phyloP scores from a whole-genome alignment of 345 rosid genomes.

The Brassica nigra region DNA sequence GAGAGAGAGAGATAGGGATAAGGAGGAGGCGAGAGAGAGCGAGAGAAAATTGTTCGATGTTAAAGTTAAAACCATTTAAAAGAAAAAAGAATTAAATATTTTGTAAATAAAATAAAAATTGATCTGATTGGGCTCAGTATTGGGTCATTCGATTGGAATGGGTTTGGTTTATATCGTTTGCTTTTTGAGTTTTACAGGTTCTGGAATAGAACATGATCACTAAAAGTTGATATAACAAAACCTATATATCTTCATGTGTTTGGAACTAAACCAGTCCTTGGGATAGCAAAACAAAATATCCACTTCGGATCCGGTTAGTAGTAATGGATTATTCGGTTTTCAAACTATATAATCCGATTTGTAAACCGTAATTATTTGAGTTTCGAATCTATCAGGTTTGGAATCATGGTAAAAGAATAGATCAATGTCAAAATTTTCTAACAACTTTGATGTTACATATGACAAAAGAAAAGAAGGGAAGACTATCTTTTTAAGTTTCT shows the following conservation, averaged over 20 bases:
- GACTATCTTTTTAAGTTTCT: background rate
- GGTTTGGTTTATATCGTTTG: background rate
- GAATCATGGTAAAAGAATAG: background rate
- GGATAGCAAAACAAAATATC: background rate
- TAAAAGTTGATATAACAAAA: background rate
- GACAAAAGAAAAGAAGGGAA: background rate
- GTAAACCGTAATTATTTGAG: background rate
- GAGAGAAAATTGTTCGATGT: background rate
- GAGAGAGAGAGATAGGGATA: slow-evolving; percentile 34
- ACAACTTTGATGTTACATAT: background rate
- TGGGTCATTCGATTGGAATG: background rate
- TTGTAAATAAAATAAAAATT: background rate
- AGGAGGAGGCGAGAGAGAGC: slow-evolving; percentile 11
- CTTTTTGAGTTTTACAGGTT: background rate
- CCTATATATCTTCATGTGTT: background rate
- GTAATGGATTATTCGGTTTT: background rate
- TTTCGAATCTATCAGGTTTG: background rate
- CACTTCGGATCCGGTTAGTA: background rate
- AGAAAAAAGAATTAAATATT: background rate
- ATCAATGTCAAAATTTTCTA: background rate
- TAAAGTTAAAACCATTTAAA: background rate
- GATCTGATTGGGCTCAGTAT: background rate
- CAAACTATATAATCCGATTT: background rate
- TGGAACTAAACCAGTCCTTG: background rate
- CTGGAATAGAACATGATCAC: background rate